These are phyloP conservation scores for Lichtheimia ramosa DNA, from an alignment of 371 early-diverging fungal species.

Conservation along the genomic window DNA sequence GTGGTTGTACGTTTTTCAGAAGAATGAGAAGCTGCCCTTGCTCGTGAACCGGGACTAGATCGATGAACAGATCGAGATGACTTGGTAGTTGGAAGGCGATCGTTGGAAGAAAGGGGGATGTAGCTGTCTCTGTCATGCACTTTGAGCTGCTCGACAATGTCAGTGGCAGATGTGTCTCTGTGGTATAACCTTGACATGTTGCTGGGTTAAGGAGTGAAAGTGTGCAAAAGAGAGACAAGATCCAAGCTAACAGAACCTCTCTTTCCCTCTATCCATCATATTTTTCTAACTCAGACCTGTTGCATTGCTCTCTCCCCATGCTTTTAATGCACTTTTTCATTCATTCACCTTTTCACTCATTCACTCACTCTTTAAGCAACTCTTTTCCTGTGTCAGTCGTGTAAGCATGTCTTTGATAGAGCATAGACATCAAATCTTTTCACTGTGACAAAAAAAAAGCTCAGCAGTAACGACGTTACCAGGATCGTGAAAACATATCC, in stretches of 20 bases:
- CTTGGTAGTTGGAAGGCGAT: neutral
- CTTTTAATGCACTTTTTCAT: neutral
- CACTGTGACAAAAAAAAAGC: too few species aligned
- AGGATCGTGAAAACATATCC: too few species aligned
- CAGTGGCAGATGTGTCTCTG: constrained; percentile 3
- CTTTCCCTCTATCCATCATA: too few species aligned
- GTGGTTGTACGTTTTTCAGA: neutral
- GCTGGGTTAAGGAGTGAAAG: neutral
- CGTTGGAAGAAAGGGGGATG: neutral
- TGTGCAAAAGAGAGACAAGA: neutral
- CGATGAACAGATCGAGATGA: constrained; percentile 6
- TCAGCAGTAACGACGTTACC: too few species aligned
- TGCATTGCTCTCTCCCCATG: neutral
- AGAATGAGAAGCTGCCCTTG: neutral
- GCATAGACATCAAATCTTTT: too few species aligned
- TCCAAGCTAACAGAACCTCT: too few species aligned
- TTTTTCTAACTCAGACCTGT: too few species aligned
- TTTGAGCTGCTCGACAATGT: constrained; percentile 11
- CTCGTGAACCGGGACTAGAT: constrained; percentile 1
- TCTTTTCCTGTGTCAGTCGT: too few species aligned
- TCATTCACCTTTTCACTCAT: too few species aligned
- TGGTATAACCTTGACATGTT: neutral
- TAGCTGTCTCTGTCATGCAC: neutral
- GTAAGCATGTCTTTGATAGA: too few species aligned
- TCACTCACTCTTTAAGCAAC: too few species aligned